Base-by-base conservation (phyloP, 139 green algal species). In the Spirogloea muscicola region DNA sequence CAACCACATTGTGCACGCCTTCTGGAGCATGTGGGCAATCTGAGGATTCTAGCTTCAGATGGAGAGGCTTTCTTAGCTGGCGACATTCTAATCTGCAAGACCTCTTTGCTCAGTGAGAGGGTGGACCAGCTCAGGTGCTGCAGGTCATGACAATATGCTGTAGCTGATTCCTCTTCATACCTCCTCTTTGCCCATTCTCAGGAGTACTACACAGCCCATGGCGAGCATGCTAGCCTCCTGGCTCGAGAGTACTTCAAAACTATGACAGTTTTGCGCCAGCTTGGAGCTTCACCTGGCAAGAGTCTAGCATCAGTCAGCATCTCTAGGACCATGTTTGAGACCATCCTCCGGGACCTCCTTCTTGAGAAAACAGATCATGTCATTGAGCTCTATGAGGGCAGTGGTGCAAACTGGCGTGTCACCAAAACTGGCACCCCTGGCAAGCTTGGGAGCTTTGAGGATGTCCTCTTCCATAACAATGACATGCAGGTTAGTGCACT, bases 321-420 rank as follows among this genome's bases (percentile, higher is more conserved):
- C 27, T 91, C 88, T 82, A 77, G 80, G 3, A 87, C 63, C 48
- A 72, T 96, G 68, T 91, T 91, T 59, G 89, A 93, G 49, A 80
- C 55, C 2, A 81, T 91, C n/a, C 82, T 96, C 29, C 76, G 87
- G 0, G 83, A 93, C 25, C 80, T 96, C 59, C 83, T 97, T 36
- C 60, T 96, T 4, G 89, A 91, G 16, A 4, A 55, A 5, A 59
- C 76, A 0, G 82, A 92, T 40, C 77, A 92, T 38, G 80, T 51
- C 7, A 90, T 96, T 49, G 87, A 96, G 81, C 46, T 97, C 6
- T 97, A 91, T 72, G 92, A 96, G 51, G 87, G 87, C 3, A 59
- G 49, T 18, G 87, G 86, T 10, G 6, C 49, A 9, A 55, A 46
- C 37, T 92, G 85, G 85, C 42, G 58, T 13, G 65, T 79, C n/a